Evolutionary conservation across 2,329 filamentous ascomycete genomes (phyloP).

Genomic region (Myriosclerotinia duriaeana): DNA sequence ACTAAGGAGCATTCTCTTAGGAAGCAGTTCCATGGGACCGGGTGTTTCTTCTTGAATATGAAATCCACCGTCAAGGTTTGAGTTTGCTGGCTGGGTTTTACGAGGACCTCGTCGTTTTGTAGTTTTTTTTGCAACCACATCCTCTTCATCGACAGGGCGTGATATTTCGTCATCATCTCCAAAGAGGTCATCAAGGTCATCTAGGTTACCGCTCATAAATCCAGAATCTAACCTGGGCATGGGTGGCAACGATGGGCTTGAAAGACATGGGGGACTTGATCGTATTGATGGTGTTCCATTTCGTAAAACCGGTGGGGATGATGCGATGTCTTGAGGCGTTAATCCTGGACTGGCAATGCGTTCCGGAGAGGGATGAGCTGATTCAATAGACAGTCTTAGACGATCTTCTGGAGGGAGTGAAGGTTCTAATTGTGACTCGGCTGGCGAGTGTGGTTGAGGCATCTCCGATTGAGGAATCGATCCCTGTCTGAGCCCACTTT

Average conservation of each 20-base stretch:
- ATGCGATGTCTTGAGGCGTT: conserved; percentile 80
- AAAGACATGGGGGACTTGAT: conserved; percentile 76
- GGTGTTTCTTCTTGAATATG: conserved; percentile 42
- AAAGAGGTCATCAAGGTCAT: conserved; percentile 47
- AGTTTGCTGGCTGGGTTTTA: conserved; percentile 24
- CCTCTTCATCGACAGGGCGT: conserved; percentile 42
- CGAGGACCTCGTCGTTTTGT: conserved; percentile 29
- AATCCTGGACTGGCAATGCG: conserved; percentile 53
- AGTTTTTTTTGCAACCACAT: conserved; percentile 42
- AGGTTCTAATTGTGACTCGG: conserved; percentile 43
- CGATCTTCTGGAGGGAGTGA: conserved; percentile 39
- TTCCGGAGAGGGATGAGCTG: conserved; percentile 50
- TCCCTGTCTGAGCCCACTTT: conserved; percentile 59
- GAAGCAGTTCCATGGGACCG: conserved; percentile 46
- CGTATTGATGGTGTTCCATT: conserved; percentile 60
- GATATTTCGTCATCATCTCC: conserved; percentile 53
- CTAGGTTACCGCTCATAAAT: conserved; percentile 76
- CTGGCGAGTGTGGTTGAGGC: conserved; percentile 42
- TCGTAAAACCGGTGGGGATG: conserved; percentile 80
- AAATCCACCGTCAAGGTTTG: conserved; percentile 34
- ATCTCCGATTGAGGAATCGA: conserved; percentile 53
- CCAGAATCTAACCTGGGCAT: conserved; percentile 67
- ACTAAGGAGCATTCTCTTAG: conserved; percentile 41
- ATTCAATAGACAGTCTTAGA: conserved; percentile 44
- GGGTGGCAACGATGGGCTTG: conserved; percentile 59